These are phyloP conservation scores for Aspergillus nidulans DNA, from an alignment of 495 filamentous ascomycete species.

Conservation along the genomic window DNA sequence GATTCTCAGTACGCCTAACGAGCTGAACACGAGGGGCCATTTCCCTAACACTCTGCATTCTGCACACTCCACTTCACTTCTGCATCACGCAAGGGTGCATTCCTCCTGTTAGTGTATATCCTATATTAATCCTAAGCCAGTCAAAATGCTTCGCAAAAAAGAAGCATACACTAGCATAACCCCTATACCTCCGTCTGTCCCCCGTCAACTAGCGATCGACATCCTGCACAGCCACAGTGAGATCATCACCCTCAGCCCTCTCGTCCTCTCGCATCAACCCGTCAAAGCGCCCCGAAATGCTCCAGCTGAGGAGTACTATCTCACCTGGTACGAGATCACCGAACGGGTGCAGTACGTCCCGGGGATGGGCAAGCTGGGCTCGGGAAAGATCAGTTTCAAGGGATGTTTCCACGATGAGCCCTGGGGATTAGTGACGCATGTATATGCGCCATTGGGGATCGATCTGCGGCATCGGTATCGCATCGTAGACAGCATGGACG, in stretches of 20 bases:
- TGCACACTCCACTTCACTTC: no score
- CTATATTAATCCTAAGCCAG: no score
- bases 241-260: slow-evolving; percentile 80
- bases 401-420: slow-evolving; percentile 68
- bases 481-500: slow-evolving; percentile 55
- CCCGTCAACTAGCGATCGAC: slow-evolving; percentile 60
- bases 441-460: slow-evolving; percentile 63
- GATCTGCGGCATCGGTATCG: slow-evolving; percentile 67
- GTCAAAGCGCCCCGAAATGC: slow-evolving; percentile 60
- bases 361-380: slow-evolving; percentile 49
- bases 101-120: no score
- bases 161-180: slow-evolving; percentile 58
- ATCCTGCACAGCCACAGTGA: slow-evolving; percentile 67
- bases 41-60: no score
- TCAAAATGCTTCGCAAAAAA: slow-evolving; percentile 30
- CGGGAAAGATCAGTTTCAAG: slow-evolving; percentile 65
- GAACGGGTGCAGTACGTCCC: slow-evolving; percentile 72
- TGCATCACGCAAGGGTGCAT: no score
- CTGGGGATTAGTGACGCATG: slow-evolving; percentile 68
- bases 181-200: slow-evolving; percentile 61
- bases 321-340: slow-evolving; percentile 59
- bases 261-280: slow-evolving; percentile 63
- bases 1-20: no score
- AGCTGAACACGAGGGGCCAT: no score
- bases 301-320: slow-evolving; percentile 59